Evolutionary conservation across 1,139 yeast genomes (phyloP).

Genomic region (Pichia kudriavzevii): DNA sequence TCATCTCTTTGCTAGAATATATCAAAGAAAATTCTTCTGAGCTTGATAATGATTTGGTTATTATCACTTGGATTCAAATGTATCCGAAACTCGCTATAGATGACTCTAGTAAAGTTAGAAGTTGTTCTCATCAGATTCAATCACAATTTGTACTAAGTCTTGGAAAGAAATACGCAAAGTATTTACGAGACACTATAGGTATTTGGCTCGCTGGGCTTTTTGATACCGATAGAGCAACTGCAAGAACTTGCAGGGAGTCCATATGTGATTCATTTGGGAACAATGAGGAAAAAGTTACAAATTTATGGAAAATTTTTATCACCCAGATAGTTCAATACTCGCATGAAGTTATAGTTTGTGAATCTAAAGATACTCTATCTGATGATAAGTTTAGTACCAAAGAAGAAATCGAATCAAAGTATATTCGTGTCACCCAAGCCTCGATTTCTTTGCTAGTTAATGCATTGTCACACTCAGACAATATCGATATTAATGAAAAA

Average conservation of each 20-base stretch:
- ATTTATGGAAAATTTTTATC: slow-evolving; percentile 54
- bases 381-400: slow-evolving; percentile 67
- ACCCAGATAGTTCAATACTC: slow-evolving; percentile 50
- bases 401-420: slow-evolving; percentile 64
- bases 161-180: slow-evolving; percentile 58
- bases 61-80: slow-evolving; percentile 70
- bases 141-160: slow-evolving; percentile 39
- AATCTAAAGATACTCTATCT: slow-evolving; percentile 56
- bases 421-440: slow-evolving; percentile 49
- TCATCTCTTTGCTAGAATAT: slow-evolving; percentile 42
- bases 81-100: slow-evolving; percentile 76
- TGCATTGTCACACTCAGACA: slow-evolving; percentile 10
- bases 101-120: slow-evolving; percentile 57
- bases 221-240: slow-evolving; percentile 61
- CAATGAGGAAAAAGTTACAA: slow-evolving; percentile 47
- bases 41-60: slow-evolving; percentile 40
- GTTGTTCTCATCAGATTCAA: slow-evolving; percentile 57
- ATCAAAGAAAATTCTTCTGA: slow-evolving; percentile 22
- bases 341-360: slow-evolving; percentile 45
- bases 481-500: slow-evolving; percentile 21
- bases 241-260: slow-evolving; percentile 41
- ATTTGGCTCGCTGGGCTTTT: slow-evolving; percentile 63
- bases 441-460: slow-evolving; percentile 41
- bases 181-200: slow-evolving; percentile 64
- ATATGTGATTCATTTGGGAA: slow-evolving; percentile 50